Percentiles rank a stretch among this genome's conserved stretches.
Evolutionary conservation across 495 filamentous ascomycete genomes (phyloP).

Genomic region (Hypoxylon perforatum): DNA sequence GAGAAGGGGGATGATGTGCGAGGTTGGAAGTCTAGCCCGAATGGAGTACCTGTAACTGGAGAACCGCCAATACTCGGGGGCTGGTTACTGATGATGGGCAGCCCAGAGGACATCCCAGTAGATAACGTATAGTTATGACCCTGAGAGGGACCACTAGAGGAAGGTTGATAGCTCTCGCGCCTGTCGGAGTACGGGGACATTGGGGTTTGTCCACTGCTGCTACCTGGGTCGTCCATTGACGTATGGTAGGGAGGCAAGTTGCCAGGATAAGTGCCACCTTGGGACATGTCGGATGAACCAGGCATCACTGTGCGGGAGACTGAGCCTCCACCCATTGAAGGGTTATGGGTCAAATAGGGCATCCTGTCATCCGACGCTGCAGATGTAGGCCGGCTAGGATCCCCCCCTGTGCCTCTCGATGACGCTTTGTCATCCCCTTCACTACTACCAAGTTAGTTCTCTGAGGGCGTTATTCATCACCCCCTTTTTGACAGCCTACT

Average conservation of each 20-base stretch:
- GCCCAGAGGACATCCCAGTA: slow-evolving; percentile 8
- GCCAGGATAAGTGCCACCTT: slow-evolving; percentile 28
- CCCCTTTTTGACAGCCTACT: slow-evolving; percentile 44
- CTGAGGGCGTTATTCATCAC: not conserved
- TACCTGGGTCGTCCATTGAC: slow-evolving; percentile 29
- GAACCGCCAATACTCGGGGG: slow-evolving; percentile 42
- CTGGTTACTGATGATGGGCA: slow-evolving; percentile 21
- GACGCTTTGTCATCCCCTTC: slow-evolving; percentile 52
- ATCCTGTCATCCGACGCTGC: slow-evolving; percentile 19
- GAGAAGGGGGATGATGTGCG: slow-evolving; percentile 40
- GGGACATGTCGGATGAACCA: slow-evolving; percentile 32
- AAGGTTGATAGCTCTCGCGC: slow-evolving; percentile 22
- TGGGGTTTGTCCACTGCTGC: slow-evolving; percentile 34
- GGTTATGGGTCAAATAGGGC: slow-evolving; percentile 21
- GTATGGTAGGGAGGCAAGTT: slow-evolving; percentile 33
- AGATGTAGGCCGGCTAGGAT: slow-evolving; percentile 30
- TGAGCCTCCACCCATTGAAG: slow-evolving; percentile 11
- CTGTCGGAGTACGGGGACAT: slow-evolving; percentile 36
- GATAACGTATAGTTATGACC: slow-evolving; percentile 35
- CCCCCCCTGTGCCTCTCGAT: slow-evolving; percentile 36
- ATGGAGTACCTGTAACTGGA: slow-evolving; percentile 34
- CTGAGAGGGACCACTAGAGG: slow-evolving; percentile 27
- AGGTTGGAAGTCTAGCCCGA: slow-evolving; percentile 34
- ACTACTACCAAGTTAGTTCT: slow-evolving; percentile 35
- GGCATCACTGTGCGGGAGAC: slow-evolving; percentile 12